These are phyloP conservation scores for Passalora sequoiae DNA, from an alignment of 2,329 filamentous ascomycete genomes.

Conservation along the genomic window DNA sequence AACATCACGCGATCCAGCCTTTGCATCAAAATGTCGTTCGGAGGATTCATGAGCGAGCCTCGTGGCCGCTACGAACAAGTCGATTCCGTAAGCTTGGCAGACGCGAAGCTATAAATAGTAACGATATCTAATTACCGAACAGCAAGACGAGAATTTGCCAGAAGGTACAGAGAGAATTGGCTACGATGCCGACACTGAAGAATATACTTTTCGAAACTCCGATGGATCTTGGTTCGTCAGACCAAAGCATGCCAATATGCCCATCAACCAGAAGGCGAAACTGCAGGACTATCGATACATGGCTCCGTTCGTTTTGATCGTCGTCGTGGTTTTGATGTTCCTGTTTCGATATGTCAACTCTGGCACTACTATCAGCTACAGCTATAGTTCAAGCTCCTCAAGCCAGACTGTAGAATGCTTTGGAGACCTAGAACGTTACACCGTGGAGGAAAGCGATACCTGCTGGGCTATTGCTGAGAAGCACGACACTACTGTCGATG, in stretches of 20 bases:
- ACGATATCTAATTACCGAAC: neutral
- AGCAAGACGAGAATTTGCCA: constrained; percentile 8
- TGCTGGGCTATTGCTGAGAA: constrained; percentile 17
- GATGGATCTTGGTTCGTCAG: constrained; percentile 1
- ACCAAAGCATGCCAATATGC: neutral
- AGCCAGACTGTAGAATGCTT: constrained; percentile 2
- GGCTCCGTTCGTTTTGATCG: constrained; percentile 14
- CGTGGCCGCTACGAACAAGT: constrained; percentile 4
- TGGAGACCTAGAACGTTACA: constrained; percentile 13
- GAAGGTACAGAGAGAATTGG: constrained; percentile 14
- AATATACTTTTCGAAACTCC: constrained; percentile 15
- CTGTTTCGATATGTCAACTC: constrained; percentile 14
- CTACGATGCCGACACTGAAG: constrained; percentile 19
- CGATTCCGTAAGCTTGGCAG: neutral
- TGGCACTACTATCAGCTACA: no score
- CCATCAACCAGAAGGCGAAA: neutral
- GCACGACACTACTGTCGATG: constrained; percentile 11
- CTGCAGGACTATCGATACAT: constrained; percentile 12
- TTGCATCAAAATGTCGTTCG: neutral
- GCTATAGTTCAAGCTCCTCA: no score
- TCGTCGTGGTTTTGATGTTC: constrained; percentile 10
- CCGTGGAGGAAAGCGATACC: constrained; percentile 13
- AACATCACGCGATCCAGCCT: neutral
- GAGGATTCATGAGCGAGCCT: neutral
- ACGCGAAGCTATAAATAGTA: neutral